These are phyloP conservation scores for Yarrowia divulgata DNA, from an alignment of 805 yeast genomes.

Conservation along the genomic window DNA sequence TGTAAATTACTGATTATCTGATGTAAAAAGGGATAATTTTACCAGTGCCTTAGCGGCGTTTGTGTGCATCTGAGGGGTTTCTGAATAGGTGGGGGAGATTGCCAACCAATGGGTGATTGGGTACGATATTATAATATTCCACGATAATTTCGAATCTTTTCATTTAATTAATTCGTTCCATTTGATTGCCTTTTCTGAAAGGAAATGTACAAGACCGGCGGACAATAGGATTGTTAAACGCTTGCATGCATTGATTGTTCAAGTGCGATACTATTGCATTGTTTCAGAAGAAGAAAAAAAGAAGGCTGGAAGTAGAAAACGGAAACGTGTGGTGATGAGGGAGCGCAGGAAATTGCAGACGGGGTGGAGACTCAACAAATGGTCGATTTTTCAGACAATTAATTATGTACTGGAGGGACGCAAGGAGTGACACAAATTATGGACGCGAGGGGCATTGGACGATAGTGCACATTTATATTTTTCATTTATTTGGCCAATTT, in stretches of 20 bases:
- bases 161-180: slow-evolving; percentile 2
- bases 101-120: neutral
- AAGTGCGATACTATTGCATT: no score
- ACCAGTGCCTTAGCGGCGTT: no score
- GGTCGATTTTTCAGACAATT: neutral
- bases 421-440: neutral
- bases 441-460: neutral
- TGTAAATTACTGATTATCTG: no score
- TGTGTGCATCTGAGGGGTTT: neutral
- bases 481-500: neutral
- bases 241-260: slow-evolving; percentile 7
- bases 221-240: slow-evolving; percentile 26
- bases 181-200: slow-evolving; percentile 25
- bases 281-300: neutral
- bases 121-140: slow-evolving; percentile 3
- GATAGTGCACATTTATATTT: neutral
- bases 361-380: no score
- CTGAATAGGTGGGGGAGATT: slow-evolving; percentile 23
- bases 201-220: neutral
- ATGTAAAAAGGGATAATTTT: no score
- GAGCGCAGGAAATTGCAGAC: no score
- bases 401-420: neutral
- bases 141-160: neutral
- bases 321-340: neutral
- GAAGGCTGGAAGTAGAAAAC: no score